Evolutionary conservation across 2,329 filamentous ascomycete species (phyloP).

Genomic region (Ophiostoma sp.): DNA sequence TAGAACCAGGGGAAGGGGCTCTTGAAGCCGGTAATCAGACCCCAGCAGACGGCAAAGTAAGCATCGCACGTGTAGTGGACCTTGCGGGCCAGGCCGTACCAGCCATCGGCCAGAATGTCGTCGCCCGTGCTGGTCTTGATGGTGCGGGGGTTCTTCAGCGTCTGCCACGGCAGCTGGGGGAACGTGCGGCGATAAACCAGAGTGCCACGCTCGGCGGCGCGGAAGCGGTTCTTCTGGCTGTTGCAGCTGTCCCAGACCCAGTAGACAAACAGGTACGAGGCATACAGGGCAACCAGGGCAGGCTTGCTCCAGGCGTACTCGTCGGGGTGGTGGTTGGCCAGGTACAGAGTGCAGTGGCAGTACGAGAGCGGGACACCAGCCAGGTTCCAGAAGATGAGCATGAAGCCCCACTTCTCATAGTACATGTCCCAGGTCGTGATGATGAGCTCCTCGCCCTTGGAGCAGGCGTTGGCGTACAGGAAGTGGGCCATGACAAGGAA

Average conservation of each 20-base stretch:
- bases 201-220: constrained; percentile 63
- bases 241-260: constrained; percentile 82
- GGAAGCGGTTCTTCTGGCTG: constrained; percentile 80
- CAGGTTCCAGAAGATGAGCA: constrained; percentile 87
- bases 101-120: constrained; percentile 68
- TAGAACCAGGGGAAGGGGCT: constrained; percentile 92
- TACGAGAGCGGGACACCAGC: constrained; percentile 75
- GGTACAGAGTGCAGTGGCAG: constrained; percentile 77
- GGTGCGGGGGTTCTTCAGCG: constrained; percentile 63
- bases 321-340: constrained; percentile 67
- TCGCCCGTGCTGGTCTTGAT: constrained; percentile 66
- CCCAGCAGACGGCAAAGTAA: constrained; percentile 74
- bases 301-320: constrained; percentile 63
- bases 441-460: constrained; percentile 78
- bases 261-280: constrained; percentile 67
- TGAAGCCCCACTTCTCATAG: constrained; percentile 84
- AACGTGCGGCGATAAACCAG: constrained; percentile 63
- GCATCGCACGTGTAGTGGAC: constrained; percentile 77
- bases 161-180: constrained; percentile 74
- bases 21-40: constrained; percentile 69
- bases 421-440: constrained; percentile 83
- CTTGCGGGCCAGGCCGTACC: constrained; percentile 70
- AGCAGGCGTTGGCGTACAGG: constrained; percentile 76
- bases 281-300: constrained; percentile 56
- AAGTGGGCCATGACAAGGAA: constrained; percentile 76